A percentile compares a stretch with the other conserved stretches of the same genome.
These are phyloP conservation scores for Mortierella sp. DNA, from an alignment of 371 early-diverging fungal genomes.

Conservation along the genomic window DNA sequence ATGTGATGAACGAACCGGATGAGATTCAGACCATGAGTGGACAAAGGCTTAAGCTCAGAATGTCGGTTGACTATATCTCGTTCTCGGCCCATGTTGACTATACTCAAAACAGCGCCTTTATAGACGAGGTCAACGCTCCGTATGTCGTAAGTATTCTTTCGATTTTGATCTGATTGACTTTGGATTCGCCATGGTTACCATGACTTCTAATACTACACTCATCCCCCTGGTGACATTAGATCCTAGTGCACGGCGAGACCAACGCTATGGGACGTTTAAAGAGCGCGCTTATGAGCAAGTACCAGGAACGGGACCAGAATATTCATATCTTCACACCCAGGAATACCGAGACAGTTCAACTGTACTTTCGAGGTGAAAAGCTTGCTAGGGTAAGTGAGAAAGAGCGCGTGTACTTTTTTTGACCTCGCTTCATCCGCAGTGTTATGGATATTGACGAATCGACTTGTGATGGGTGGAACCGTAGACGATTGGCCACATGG, in stretches of 20 bases:
- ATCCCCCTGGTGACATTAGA: no score
- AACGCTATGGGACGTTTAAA: slow-evolving; percentile 98
- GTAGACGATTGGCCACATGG: slow-evolving; percentile 87
- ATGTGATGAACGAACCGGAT: slow-evolving; percentile 94
- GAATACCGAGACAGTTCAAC: slow-evolving; percentile 94
- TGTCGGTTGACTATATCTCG: slow-evolving; percentile 98
- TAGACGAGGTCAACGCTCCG: slow-evolving; percentile 96
- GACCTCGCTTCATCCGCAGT: background rate
- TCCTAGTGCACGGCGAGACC: slow-evolving; percentile 99
- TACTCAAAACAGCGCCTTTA: slow-evolving; percentile 98
- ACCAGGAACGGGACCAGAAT: slow-evolving; percentile 83
- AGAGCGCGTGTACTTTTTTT: background rate
- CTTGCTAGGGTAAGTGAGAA: slow-evolving; percentile 75
- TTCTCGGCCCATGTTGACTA: slow-evolving; percentile 99
- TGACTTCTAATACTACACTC: no score
- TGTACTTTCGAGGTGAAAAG: slow-evolving; percentile 96
- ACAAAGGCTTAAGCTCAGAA: slow-evolving; percentile 85
- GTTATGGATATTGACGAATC: background rate
- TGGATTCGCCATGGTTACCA: no score
- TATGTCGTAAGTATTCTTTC: slow-evolving; percentile 78
- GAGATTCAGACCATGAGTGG: slow-evolving; percentile 93
- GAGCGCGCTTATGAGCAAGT: slow-evolving; percentile 89
- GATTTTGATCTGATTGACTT: no score
- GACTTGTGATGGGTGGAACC: background rate
- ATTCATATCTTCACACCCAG: slow-evolving; percentile 93